Evolutionary conservation across 352 stramenopile species (phyloP), one percentile per base, ranked within the genome.

Genomic region (Phytophthora europaea): DNA sequence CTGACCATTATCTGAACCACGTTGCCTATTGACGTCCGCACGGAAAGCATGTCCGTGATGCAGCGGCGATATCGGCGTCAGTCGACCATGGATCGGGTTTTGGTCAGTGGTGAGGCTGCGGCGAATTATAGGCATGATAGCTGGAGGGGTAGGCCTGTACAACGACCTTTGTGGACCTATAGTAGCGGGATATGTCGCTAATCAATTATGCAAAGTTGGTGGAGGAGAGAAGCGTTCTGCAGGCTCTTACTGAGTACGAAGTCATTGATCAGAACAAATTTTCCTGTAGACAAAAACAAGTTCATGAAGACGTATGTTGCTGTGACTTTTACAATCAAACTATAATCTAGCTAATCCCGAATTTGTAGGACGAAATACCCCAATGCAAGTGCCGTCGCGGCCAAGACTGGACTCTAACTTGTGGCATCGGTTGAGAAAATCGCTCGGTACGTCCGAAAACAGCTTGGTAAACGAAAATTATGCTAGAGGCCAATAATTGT

Each of bases 381-480:
- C 20, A 28, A 40, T 67, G 61, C 36, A 61, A 67, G 16, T 67
- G 48, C 13, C 13, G 22, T 43, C 31, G 2, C 6, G 61, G 61
- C 6, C 22, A 18, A 26, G 26, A 28, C 22, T 67, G 50, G 48
- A 52, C 22, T 31, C 0, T 23, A 12, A 61, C 36, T 22, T 67
- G 36, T 34, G 61, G 36, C 5, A 53, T 40, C 10, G 61, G 34
- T 31, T 67, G 50, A 45, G 50, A 67, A 45, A 67, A 67, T 54
- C 61, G 50, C 8, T 54, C 48, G 34, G 61, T 60, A 53, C 22
- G 50, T 31, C 8, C 0, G 26, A 23, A 60, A 40, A 40, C 15
- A 67, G 7, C 6, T 34, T 1, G 10, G 2, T 18, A 61, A 7
- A 43, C 36, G 36, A 43, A 9, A 43, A 43, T 45, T 3, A 16